Conservation (phyloP, 495 filamentous ascomycete genomes). For the Pseudomonodictys pantanalensis region DNA sequence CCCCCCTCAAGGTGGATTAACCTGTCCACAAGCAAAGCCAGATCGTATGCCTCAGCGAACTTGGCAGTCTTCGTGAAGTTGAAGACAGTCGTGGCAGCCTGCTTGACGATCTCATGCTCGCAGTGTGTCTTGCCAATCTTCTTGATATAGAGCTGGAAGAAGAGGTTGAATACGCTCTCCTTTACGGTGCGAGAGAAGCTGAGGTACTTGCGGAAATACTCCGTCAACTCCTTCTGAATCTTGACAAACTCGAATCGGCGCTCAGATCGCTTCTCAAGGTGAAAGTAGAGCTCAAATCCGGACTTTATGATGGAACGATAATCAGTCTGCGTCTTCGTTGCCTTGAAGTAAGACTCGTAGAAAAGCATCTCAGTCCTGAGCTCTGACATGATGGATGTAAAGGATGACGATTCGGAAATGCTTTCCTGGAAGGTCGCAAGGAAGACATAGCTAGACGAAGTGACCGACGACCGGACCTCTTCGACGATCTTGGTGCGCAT, state of each 20-base stretch:
- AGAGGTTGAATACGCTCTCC: conserved; percentile 17
- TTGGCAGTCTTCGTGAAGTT: conserved; percentile 24
- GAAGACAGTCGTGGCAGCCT: conserved; percentile 13
- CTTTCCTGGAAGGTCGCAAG: conserved; percentile 58
- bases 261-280: conserved; percentile 43
- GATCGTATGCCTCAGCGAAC: conserved; percentile 53
- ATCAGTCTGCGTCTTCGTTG: conserved; percentile 31
- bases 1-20: conserved; percentile 56
- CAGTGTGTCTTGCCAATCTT: conserved; percentile 17
- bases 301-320: conserved; percentile 23
- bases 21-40: conserved; percentile 53
- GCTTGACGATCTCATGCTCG: conserved; percentile 26
- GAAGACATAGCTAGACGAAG: conserved; percentile 54
- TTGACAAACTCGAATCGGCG: conserved; percentile 38
- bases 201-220: conserved; percentile 54
- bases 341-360: conserved; percentile 54
- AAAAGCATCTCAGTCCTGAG: conserved; percentile 56
- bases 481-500: conserved; percentile 55
- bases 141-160: conserved; percentile 31
- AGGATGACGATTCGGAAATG: conserved; percentile 38
- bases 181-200: conserved; percentile 48
- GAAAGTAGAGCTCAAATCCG: conserved; percentile 52
- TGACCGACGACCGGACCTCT: conserved; percentile 38
- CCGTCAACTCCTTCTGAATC: conserved; percentile 53
- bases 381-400: conserved; percentile 56